Conservation (phyloP, 2,329 filamentous ascomycete genomes). For the Arthrobotrys iridis region DNA sequence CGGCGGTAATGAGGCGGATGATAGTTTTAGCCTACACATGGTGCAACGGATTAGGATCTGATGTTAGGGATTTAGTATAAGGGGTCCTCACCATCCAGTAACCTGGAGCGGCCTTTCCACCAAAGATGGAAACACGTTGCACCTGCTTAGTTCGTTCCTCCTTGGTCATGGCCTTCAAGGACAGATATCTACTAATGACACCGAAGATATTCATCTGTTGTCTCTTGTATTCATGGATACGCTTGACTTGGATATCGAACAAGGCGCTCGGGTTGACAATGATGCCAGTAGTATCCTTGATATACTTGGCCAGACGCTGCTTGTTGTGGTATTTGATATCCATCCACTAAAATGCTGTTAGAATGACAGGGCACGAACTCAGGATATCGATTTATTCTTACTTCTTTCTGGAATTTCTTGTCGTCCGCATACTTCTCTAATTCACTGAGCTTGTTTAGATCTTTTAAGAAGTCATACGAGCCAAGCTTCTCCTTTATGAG, state of each 20-base stretch:
- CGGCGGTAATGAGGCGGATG: slow-evolving; percentile 94
- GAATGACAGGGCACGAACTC: neutral
- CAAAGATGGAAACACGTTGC: slow-evolving; percentile 93
- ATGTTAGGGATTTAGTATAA: neutral
- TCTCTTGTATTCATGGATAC: slow-evolving; percentile 99
- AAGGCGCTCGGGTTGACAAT: slow-evolving; percentile 86
- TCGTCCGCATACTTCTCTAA: slow-evolving; percentile 86
- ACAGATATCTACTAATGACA: slow-evolving; percentile 91
- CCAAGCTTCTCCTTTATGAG: slow-evolving; percentile 91
- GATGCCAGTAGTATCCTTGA: slow-evolving; percentile 81
- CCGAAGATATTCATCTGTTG: slow-evolving; percentile 99
- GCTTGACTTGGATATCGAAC: slow-evolving; percentile 98
- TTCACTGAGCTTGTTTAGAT: slow-evolving; percentile 85
- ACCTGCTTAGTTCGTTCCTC: slow-evolving; percentile 87
- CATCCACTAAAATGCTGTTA: slow-evolving; percentile 69
- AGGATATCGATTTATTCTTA: slow-evolving; percentile 19
- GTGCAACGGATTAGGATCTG: neutral
- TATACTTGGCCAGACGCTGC: slow-evolving; percentile 87
- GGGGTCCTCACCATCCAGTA: slow-evolving; percentile 81
- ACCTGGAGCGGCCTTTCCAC: slow-evolving; percentile 94
- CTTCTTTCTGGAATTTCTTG: slow-evolving; percentile 85
- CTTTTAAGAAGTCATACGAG: slow-evolving; percentile 84
- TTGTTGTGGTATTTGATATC: slow-evolving; percentile 98
- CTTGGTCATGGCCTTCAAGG: slow-evolving; percentile 83
- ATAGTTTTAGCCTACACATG: slow-evolving; percentile 80